A percentile compares a stretch with the other conserved stretches of the same genome.
phyloP scores from a whole-genome alignment of 2,329 filamentous ascomycete genomes.

The Trichoderma endophyticum region DNA sequence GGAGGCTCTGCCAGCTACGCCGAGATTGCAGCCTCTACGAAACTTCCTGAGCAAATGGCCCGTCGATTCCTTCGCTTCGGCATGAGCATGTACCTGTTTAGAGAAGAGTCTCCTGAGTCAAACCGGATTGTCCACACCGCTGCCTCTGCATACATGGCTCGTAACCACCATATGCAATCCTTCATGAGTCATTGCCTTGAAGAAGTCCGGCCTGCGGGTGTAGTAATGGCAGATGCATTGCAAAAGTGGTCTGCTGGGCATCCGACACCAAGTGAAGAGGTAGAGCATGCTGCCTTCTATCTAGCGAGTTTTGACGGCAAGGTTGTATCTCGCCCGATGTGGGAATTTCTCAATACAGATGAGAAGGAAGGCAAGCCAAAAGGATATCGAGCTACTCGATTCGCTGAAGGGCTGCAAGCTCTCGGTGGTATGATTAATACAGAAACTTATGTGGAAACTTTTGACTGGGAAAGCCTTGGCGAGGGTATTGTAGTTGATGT shows the following conservation, averaged over 20 bases:
- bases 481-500: not conserved
- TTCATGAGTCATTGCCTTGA: not conserved
- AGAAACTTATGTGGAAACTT: not conserved
- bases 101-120: not conserved
- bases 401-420: not conserved
- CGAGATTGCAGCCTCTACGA: not conserved
- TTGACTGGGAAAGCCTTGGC: not conserved
- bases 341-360: not conserved
- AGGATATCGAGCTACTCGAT: not conserved
- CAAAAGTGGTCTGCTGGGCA: not conserved
- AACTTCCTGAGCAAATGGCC: not conserved
- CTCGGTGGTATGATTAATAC: not conserved
- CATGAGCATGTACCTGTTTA: not conserved
- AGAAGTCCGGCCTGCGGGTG: not conserved
- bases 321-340: not conserved
- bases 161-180: not conserved
- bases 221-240: not conserved
- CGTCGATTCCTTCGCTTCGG: not conserved
- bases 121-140: not conserved
- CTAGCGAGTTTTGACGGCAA: not conserved
- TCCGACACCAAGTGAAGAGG: not conserved
- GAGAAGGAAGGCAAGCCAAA: not conserved
- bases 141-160: not conserved
- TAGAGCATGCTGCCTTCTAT: not conserved
- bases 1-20: not conserved